A percentile compares a stretch with the other conserved stretches of the same genome.
These are phyloP conservation scores for Hyphochytrium catenoides DNA, from an alignment of 352 stramenopile genomes.

Conservation along the genomic window DNA sequence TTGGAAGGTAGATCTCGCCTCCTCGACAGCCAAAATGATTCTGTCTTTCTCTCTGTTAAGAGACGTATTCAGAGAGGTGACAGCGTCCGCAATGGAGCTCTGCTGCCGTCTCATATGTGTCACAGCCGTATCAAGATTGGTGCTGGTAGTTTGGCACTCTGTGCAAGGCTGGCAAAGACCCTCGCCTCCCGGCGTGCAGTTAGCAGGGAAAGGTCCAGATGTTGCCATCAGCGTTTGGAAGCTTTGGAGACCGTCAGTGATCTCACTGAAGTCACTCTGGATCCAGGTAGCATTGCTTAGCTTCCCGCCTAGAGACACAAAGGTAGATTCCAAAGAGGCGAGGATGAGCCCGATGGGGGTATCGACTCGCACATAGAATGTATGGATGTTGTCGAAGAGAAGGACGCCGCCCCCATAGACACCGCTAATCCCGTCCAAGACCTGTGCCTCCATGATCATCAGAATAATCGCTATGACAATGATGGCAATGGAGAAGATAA, in stretches of 20 bases:
- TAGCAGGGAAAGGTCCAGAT: too few species aligned
- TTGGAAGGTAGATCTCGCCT: slow-evolving; percentile 11
- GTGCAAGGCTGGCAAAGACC: too few species aligned
- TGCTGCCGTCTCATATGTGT: too few species aligned
- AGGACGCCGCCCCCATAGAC: slow-evolving; percentile 16
- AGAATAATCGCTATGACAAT: slow-evolving; percentile 20
- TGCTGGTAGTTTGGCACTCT: too few species aligned
- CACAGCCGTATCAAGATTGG: too few species aligned
- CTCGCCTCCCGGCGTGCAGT: too few species aligned
- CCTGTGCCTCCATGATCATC: slow-evolving; percentile 12
- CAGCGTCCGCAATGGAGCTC: too few species aligned
- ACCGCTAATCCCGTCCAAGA: too few species aligned
- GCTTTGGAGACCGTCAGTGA: too few species aligned
- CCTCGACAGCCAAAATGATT: slow-evolving; percentile 18
- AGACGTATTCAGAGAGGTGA: slow-evolving; percentile 17
- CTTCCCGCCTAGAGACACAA: slow-evolving; percentile 12
- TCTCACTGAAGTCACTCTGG: too few species aligned
- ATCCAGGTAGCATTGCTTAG: slow-evolving; percentile 8
- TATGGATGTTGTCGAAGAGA: slow-evolving; percentile 16
- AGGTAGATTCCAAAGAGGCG: too few species aligned
- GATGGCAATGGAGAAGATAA: slow-evolving; percentile 26
- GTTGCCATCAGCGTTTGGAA: too few species aligned
- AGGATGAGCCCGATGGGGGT: slow-evolving; percentile 18
- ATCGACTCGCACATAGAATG: slow-evolving; percentile 19
- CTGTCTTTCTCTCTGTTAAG: slow-evolving; percentile 16